These are phyloP conservation scores for Pneumocystis murina DNA, from an alignment of 1,139 yeast genomes.

Conservation along the genomic window DNA sequence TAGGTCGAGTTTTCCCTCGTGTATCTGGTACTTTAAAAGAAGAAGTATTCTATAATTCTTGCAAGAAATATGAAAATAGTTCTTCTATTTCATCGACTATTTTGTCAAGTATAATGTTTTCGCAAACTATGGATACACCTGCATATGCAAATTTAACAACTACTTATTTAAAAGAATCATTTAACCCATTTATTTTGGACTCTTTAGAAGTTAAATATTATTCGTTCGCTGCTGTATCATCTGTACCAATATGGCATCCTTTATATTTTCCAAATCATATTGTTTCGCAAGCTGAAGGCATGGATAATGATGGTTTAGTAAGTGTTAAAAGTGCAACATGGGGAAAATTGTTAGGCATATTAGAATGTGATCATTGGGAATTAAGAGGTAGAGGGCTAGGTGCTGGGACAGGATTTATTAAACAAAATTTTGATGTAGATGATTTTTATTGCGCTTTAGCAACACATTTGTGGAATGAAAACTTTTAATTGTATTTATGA, in stretches of 20 bases:
- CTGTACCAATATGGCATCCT: slow-evolving; percentile 12
- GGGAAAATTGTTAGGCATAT: slow-evolving; percentile 71
- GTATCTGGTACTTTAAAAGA: slow-evolving; percentile 8
- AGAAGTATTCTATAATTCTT: slow-evolving; percentile 2
- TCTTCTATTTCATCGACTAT: slow-evolving; percentile 10
- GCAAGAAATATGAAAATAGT: slow-evolving; percentile 6
- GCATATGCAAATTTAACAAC: slow-evolving; percentile 36
- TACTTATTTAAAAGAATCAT: slow-evolving; percentile 30
- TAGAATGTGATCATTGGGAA: slow-evolving; percentile 74
- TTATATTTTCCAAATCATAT: slow-evolving; percentile 11
- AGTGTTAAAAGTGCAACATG: slow-evolving; percentile 64
- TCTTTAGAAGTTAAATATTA: slow-evolving; percentile 54
- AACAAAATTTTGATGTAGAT: not conserved
- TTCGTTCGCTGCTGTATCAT: slow-evolving; percentile 55
- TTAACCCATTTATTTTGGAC: slow-evolving; percentile 40
- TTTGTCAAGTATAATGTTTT: slow-evolving; percentile 13
- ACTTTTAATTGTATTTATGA: not conserved
- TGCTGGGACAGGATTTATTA: not conserved
- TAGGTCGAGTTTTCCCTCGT: slow-evolving; percentile 9
- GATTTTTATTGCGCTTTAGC: not conserved
- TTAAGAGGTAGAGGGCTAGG: slow-evolving; percentile 20
- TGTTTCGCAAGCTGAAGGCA: slow-evolving; percentile 11
- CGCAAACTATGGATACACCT: slow-evolving; percentile 21
- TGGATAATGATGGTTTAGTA: slow-evolving; percentile 74
- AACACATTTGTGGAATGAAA: not conserved